Evolutionary conservation across 2,329 filamentous ascomycete species (phyloP), one percentile per base, ranked within the genome.

Genomic region (Calonectria honghensis): DNA sequence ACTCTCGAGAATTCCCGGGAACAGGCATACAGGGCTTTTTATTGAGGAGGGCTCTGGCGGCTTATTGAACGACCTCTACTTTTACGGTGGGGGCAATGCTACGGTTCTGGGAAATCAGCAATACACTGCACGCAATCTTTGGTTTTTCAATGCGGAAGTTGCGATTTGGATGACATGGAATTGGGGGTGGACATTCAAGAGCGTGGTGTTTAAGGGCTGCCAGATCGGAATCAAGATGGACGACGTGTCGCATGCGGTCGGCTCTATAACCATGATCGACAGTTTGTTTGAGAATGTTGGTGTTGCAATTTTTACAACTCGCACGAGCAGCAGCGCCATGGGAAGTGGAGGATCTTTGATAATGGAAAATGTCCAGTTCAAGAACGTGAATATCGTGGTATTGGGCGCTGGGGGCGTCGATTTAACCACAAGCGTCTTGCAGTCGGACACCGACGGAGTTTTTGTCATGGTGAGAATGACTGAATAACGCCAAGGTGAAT

Each of bases 101-200:
- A 85, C 87, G 9, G 83, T 85, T 31, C 82, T 90, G 18, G 93
- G 93, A 24, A 94, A 93, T 80, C 93, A 94, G 84, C 93, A 95
- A 81, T 95, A 94, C 82, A 94, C 93, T 18, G 91, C 92, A 65
- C 89, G 92, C 32, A 94, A 95, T 80, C 81, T 94, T 77, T 92
- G 89, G 29, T 94, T 95, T 84, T 90, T 90, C 79, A 87, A 89
- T 74, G 90, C 91, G 77, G 86, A 92, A 79, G 93, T 92, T 14
- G 94, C 92, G 61, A 91, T 95, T 73, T 90, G 89, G 82, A 92
- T 94, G 87, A 90, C 93, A 75, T 95, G 94, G 94, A 91, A 94
- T 82, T 95, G 94, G 94, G 90, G 91, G 1, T 95, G 93, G 92
- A 93, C 91, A 6, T 94, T 94, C 86, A 93, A 94, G 84, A 91